Evolutionary conservation across 2,329 filamentous ascomycete species (phyloP), one percentile per base, ranked within the genome.

Genomic region (Trematosphaeria pertusa): DNA sequence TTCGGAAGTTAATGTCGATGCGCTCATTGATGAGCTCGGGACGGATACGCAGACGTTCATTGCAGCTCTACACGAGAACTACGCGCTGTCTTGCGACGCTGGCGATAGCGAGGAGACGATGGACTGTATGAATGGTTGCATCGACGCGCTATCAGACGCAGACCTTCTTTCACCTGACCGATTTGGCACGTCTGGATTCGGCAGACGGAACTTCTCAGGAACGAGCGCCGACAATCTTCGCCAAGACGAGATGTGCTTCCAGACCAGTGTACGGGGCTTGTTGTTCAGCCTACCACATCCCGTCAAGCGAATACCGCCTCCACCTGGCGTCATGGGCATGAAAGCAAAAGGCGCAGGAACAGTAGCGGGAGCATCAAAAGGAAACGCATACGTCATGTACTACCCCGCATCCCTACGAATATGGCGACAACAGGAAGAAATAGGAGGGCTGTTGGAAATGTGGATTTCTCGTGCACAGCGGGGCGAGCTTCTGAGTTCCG

Each of bases 171-270:
- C 84, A 37, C 84, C 89, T 1, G 88, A 89, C 5, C 84, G 84
- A 51, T 89, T 90, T 51, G 82, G 84, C 17, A 83, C 83, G 0
- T 76, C 80, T 28, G 83, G 85, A 3, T 76, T 74, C 17, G 72
- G 75, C 5, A 75, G 75, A 5, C 76, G 80, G 18, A 73, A 65
- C 65, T 72, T 73, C 58, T 56, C 81, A 75, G 62, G 78, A 73
- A 74, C 67, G 53, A 76, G 69, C 78, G 87, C 68, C 42, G 93
- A 97, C 50, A 80, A 87, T 11, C 75, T 97, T 8, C 86, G 92
- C 5, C 93, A 97, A 71, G 91, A 97, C 54, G 94, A 99, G 65
- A 92, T 99, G 67, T 87, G 88, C 18, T 97, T 97, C 56, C 90
- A 99, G 56, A 86, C 93, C 14, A 91, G 91, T 4, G 89, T 96